Evolutionary conservation across 2,329 filamentous ascomycete species (phyloP), one percentile per base, ranked within the genome.

Genomic region (Botrytis fabae): DNA sequence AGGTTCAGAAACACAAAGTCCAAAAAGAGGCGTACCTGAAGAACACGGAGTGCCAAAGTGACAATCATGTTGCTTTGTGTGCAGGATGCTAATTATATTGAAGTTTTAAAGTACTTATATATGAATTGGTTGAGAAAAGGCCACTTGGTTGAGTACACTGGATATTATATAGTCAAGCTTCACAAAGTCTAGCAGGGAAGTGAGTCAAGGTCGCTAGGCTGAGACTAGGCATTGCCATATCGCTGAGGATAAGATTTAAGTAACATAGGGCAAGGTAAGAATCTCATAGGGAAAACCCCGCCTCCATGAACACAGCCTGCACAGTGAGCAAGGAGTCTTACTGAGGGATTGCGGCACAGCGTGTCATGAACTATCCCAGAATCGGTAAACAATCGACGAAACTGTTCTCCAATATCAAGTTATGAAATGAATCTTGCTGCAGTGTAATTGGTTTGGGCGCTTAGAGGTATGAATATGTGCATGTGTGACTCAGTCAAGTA

Each of bases 31-130:
- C 68, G 46, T 74, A 77, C 76, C 69, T 78, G 77, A 35, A 76
- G 59, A 40, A 72, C 74, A 40, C 78, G 75, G 60, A 73, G 44
- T 32, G 66, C 76, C 38, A 78, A 69, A 61, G 75, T 78, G 63
- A 77, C 71, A 70, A 79, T 77, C 78, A 79, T 79, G 28, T 42
- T 70, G 65, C 9, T 28, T 69, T 28, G 51, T 77, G 8, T 44
- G 20, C 28, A 60, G 14, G 28, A 6, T 57, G n/a, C 66, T 44
- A 61, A 69, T 20, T 51, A 40, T 66, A 40, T 10, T 66, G 32
- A 14, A 46, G 8, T 40, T 28, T 22, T 28, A 20, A 20, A 38
- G 25, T n/a, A 2, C 54, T 66, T 59, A 32, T 10, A 59, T 57
- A 28, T 44, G 32, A 66, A 66, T 28, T 38, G 35, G 10, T 20